These are phyloP conservation scores for Sistotremastrum suecicum DNA, from an alignment of 768 basidiomycete genomes.

Conservation along the genomic window DNA sequence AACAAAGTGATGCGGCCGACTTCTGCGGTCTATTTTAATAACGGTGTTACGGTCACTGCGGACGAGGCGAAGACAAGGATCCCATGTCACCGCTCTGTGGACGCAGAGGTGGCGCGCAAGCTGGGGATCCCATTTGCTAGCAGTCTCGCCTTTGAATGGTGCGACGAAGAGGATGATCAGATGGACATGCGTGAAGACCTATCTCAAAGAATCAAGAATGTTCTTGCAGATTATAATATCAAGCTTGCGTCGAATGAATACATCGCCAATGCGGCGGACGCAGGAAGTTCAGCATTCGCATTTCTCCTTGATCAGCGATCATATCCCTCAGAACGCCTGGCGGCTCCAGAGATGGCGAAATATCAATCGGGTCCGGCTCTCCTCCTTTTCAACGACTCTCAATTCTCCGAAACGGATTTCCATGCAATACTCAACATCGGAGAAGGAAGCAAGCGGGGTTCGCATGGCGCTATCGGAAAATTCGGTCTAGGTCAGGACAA, in stretches of 20 bases:
- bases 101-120: conserved; percentile 1
- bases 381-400: conserved; percentile 29
- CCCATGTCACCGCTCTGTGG: conserved; percentile 1
- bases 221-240: conserved; percentile 26
- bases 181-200: conserved; percentile 31
- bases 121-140: conserved; percentile 9
- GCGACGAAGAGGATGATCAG: conserved; percentile 14
- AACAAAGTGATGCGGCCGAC: no score
- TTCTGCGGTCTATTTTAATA: no score
- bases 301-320: conserved; percentile 24
- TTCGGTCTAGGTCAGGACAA: conserved; percentile 23
- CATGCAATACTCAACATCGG: conserved; percentile 31
- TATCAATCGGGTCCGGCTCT: conserved; percentile 25
- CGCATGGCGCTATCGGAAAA: conserved; percentile 29
- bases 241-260: conserved; percentile 34
- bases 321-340: conserved; percentile 7
- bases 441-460: conserved; percentile 27
- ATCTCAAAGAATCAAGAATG: conserved; percentile 27
- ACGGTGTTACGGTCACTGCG: no score
- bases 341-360: conserved; percentile 21
- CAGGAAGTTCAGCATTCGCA: conserved; percentile 27
- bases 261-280: conserved; percentile 40
- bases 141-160: conserved; percentile 6
- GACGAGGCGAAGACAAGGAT: no score
- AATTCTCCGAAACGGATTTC: conserved; percentile 29